Conservation (phyloP, 371 early-diverging fungal genomes). For the Coemansia sp. region DNA sequence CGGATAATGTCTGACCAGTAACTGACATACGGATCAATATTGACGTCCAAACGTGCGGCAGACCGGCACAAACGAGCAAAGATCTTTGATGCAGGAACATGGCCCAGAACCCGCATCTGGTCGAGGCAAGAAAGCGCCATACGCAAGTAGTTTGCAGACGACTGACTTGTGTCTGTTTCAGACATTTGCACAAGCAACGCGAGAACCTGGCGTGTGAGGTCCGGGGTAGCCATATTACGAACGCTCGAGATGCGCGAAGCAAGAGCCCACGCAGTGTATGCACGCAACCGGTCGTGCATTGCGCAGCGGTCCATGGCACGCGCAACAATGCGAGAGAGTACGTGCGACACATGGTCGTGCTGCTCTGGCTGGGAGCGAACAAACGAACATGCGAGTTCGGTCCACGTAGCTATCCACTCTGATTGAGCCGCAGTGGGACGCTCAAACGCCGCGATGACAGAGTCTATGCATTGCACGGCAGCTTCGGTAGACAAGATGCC, state of each 20-base stretch:
- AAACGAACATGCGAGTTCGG: neutral
- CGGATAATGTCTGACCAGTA: constrained; percentile 16
- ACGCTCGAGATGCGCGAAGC: neutral
- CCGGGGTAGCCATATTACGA: neutral
- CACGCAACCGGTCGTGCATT: neutral
- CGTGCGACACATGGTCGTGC: constrained; percentile 1
- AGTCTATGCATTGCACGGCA: constrained; percentile 22
- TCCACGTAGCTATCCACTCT: neutral
- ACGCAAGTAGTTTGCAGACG: neutral
- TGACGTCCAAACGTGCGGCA: constrained; percentile 7
- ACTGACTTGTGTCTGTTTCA: neutral
- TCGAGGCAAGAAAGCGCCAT: constrained; percentile 10
- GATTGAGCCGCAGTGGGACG: neutral
- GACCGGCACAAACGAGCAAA: constrained; percentile 13
- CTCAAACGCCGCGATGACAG: neutral
- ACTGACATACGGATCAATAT: constrained; percentile 1
- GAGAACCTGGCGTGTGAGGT: neutral
- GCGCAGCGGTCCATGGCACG: neutral
- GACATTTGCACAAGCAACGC: neutral
- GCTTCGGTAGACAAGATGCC: constrained; percentile 9
- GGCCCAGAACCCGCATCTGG: constrained; percentile 21
- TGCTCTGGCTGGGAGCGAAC: neutral
- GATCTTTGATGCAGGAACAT: constrained; percentile 3
- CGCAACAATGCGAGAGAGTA: neutral
- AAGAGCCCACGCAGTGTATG: constrained; percentile 2